Evolutionary conservation across 2,329 filamentous ascomycete genomes (phyloP).

Genomic region (Fusarium bulbicola): DNA sequence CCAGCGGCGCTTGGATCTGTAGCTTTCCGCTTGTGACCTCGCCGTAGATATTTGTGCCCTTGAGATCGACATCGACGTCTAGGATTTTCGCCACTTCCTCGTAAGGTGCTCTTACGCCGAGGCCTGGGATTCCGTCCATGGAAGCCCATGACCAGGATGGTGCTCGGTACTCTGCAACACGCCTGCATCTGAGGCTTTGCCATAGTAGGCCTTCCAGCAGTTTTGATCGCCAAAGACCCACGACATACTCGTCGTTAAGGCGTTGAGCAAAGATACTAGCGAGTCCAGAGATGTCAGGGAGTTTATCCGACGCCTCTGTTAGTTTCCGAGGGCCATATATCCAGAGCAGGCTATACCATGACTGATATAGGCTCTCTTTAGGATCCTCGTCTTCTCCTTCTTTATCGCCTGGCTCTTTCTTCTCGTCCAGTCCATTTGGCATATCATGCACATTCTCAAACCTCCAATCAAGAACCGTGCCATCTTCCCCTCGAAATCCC

Average conservation of each 20-base stretch:
- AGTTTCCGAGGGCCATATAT: neutral
- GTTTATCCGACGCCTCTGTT: constrained; percentile 1
- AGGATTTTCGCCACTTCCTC: neutral
- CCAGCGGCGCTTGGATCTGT: neutral
- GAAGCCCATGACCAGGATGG: constrained; percentile 3
- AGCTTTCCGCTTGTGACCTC: neutral
- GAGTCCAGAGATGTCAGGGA: neutral
- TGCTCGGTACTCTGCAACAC: neutral
- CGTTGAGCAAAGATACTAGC: neutral
- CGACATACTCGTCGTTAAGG: neutral
- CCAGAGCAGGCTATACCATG: neutral
- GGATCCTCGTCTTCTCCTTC: accelerated
- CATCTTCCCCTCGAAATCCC: neutral
- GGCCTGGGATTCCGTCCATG: neutral
- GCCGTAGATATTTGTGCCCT: neutral
- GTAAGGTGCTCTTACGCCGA: accelerated
- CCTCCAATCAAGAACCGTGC: neutral
- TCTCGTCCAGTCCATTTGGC: accelerated
- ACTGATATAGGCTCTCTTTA: neutral
- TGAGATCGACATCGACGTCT: neutral
- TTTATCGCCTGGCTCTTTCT: accelerated
- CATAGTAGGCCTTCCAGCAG: neutral
- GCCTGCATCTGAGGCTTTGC: neutral
- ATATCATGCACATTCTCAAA: neutral
- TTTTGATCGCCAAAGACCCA: neutral